phyloP scores from a whole-genome alignment of 768 basidiomycete species.

The Sistotremastrum niveocremeum region DNA sequence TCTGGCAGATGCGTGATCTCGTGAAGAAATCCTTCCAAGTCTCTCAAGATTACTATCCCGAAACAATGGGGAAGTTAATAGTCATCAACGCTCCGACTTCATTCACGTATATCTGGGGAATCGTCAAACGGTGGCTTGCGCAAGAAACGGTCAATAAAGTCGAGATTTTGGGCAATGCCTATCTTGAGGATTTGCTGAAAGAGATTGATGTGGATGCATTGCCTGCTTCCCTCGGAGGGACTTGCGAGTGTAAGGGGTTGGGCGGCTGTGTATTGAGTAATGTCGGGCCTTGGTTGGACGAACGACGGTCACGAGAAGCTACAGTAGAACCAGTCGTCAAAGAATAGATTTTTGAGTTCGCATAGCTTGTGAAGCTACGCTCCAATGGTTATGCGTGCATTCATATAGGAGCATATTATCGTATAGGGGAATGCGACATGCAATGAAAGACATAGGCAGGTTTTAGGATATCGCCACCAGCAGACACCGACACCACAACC shows the following conservation, averaged over 20 bases:
- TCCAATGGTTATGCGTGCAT: too few species aligned
- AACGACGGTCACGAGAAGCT: slow-evolving; percentile 9
- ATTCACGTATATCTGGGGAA: slow-evolving; percentile 59
- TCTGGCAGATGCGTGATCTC: slow-evolving; percentile 67
- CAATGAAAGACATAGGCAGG: too few species aligned
- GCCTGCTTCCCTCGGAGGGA: slow-evolving; percentile 48
- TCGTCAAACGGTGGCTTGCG: slow-evolving; percentile 58
- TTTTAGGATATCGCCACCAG: too few species aligned
- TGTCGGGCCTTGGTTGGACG: slow-evolving; percentile 62
- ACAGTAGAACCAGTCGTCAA: too few species aligned
- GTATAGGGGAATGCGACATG: too few species aligned
- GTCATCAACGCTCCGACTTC: slow-evolving; percentile 63
- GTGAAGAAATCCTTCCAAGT: slow-evolving; percentile 51
- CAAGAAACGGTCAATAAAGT: slow-evolving; percentile 61
- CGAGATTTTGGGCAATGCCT: slow-evolving; percentile 49
- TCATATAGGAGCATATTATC: too few species aligned
- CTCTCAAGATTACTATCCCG: slow-evolving; percentile 69
- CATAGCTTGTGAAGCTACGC: too few species aligned
- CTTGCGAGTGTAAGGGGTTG: slow-evolving; percentile 40
- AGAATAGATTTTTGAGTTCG: too few species aligned
- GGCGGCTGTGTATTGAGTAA: slow-evolving; percentile 51
- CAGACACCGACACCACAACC: not conserved
- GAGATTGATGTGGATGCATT: slow-evolving; percentile 52
- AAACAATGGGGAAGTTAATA: slow-evolving; percentile 61
- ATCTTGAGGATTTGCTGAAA: slow-evolving; percentile 39